A percentile compares a stretch with the other conserved stretches of the same genome.
Evolutionary conservation across 805 yeast species (phyloP).

Genomic region (Lachancea cidri): DNA sequence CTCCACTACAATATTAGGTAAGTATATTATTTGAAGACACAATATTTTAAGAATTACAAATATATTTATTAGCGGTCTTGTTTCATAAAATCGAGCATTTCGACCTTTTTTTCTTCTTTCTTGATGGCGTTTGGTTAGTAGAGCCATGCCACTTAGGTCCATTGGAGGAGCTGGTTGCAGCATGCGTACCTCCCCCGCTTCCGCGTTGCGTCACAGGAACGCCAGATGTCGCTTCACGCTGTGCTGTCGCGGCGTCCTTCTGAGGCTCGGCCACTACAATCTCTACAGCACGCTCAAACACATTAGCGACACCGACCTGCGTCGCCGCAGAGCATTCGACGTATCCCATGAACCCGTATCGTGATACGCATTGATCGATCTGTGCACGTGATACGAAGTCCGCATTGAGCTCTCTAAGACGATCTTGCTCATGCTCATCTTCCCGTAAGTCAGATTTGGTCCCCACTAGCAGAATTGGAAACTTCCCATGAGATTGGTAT

Average conservation of each 20-base stretch:
- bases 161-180: conserved; percentile 8
- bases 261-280: conserved; percentile 44
- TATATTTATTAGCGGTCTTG: not conserved
- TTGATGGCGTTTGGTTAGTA: not conserved
- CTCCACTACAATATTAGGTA: not conserved
- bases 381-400: conserved; percentile 59
- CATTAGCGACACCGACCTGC: conserved; percentile 78
- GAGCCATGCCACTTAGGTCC: not conserved
- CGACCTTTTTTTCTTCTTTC: conserved; percentile 18
- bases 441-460: conserved; percentile 87
- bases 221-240: not conserved
- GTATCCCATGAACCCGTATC: conserved; percentile 66
- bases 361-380: conserved; percentile 63
- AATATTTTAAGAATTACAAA: not conserved
- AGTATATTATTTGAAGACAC: not conserved
- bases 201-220: not conserved
- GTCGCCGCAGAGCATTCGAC: conserved; percentile 89
- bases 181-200: conserved; percentile 1
- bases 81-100: conserved; percentile 22
- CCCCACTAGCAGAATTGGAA: conserved; percentile 67
- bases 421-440: conserved; percentile 66
- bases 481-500: conserved; percentile 15
- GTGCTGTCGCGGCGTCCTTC: conserved; percentile 41
- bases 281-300: conserved; percentile 77
- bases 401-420: conserved; percentile 53